Base-by-base conservation (phyloP, 257 asterid species). In the Schizonepeta tenuifolia region DNA sequence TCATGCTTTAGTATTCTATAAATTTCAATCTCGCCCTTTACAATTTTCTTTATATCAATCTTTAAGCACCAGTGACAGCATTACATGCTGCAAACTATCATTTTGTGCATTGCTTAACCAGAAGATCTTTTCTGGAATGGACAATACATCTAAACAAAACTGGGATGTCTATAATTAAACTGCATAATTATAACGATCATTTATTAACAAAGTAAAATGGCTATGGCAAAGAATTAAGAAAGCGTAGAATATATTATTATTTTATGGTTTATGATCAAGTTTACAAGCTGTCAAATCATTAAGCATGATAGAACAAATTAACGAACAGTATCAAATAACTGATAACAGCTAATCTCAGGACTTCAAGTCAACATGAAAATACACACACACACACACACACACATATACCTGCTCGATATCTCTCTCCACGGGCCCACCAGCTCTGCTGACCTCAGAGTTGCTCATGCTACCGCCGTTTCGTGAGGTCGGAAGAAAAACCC, bases 401-500 rank as follows among this genome's bases (percentile, higher is more conserved):
- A 6, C 12, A 5, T 13, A 15, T 60, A 17, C 96, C 96, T 90
- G 94, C 67, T 90, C 96, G 40, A 83, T 83, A 77, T 90, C 96
- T 78, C 95, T 90, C 81, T 87, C 96, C 18, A 79, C 92, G 14
- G 86, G 63, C 66, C 93, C 90, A 73, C 84, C 91, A 81, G 83
- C 75, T 71, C 90, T 77, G 71, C 73, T 73, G 51, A 60, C 85
- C 67, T 89, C 96, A 46, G 86, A 76, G 75, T 68, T 76, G 59
- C 78, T 83, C 96, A 87, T 87, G 85, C 88, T 84, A 78, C 78
- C 76, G 58, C 76, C 58, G 79, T 75, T 71, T 57, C 74, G 71
- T 35, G 83, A 82, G 79, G 75, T 80, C 74, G 41, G 69, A 53
- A 44, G 64, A 56, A 74, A 73, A 83, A 78, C 84, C 83, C 84